Conservation (phyloP, 2,329 filamentous ascomycete species). For the Scedosporium apiospermum region DNA sequence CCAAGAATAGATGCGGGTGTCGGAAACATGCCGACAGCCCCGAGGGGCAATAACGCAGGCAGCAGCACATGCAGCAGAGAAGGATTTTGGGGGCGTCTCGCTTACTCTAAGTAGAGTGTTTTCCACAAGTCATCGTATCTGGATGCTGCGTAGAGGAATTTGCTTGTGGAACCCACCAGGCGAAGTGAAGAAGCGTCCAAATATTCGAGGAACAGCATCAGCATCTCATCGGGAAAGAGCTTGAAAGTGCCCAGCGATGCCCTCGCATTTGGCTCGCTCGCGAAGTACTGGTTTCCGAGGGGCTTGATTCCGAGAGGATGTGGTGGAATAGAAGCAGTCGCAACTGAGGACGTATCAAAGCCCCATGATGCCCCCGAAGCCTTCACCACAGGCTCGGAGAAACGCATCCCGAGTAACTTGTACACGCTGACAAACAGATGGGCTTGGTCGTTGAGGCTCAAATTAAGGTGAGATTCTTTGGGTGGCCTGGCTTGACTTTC, state of each 20-base stretch:
- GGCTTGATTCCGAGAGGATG: constrained; percentile 84
- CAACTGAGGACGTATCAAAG: neutral
- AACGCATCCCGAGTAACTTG: too few relatives aligned
- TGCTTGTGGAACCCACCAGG: constrained; percentile 67
- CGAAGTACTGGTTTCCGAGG: constrained; percentile 70
- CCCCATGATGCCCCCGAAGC: neutral
- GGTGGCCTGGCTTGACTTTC: too few relatives aligned
- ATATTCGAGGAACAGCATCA: constrained; percentile 66
- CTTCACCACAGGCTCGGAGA: neutral
- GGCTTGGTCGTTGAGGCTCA: too few relatives aligned
- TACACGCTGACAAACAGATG: too few relatives aligned
- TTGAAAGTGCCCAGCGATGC: constrained; percentile 55
- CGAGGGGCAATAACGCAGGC: too few relatives aligned
- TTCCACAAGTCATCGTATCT: constrained; percentile 86
- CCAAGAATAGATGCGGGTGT: too few relatives aligned
- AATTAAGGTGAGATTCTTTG: too few relatives aligned
- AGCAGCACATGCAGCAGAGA: neutral
- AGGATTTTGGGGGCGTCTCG: constrained; percentile 16
- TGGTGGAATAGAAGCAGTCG: constrained; percentile 46
- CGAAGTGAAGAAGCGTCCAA: constrained; percentile 56
- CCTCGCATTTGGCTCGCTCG: constrained; percentile 57
- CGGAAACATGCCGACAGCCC: too few relatives aligned
- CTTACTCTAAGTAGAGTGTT: constrained; percentile 73
- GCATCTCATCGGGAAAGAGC: constrained; percentile 68
- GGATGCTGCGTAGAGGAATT: constrained; percentile 77